phyloP scores from a whole-genome alignment of 2,329 filamentous ascomycete genomes.

The Fusarium devonianum region DNA sequence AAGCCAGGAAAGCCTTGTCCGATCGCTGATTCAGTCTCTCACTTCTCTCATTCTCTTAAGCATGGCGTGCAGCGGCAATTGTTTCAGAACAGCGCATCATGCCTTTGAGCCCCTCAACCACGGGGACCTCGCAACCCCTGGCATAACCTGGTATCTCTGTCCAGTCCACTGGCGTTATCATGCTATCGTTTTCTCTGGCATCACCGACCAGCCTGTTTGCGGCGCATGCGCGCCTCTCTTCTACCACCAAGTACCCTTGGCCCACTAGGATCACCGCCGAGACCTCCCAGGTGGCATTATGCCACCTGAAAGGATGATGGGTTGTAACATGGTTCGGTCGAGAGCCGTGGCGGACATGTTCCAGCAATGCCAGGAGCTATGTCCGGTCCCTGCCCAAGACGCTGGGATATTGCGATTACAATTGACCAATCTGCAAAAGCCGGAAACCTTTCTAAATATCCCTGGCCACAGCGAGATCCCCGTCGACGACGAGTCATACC shows the following conservation, averaged over 20 bases:
- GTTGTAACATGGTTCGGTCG: not conserved
- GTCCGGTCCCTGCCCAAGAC: not conserved
- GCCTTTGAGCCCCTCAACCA: conserved; percentile 32
- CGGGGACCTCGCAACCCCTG: conserved; percentile 13
- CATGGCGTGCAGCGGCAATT: conserved; percentile 39
- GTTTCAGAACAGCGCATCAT: conserved; percentile 25
- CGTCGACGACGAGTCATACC: conserved; percentile 37
- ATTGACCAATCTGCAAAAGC: no score
- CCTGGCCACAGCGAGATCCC: conserved; percentile 30
- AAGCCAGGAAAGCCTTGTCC: not conserved
- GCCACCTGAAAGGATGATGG: no score
- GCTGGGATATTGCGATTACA: not conserved
- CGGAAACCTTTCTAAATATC: not conserved
- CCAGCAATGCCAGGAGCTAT: conserved; percentile 5
- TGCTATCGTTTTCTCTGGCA: conserved; percentile 28
- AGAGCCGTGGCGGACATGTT: not conserved
- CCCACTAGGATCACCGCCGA: conserved; percentile 30
- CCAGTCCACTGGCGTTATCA: conserved; percentile 42
- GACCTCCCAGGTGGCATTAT: conserved; percentile 25
- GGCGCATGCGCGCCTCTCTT: conserved; percentile 47
- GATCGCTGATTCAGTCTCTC: not conserved
- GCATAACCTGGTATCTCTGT: conserved; percentile 44
- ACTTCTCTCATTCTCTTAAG: not conserved
- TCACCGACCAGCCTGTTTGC: conserved; percentile 41
- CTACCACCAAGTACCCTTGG: conserved; percentile 23